Base-by-base conservation (phyloP, 768 basidiomycete genomes). In the Fibroporia radiculosa region DNA sequence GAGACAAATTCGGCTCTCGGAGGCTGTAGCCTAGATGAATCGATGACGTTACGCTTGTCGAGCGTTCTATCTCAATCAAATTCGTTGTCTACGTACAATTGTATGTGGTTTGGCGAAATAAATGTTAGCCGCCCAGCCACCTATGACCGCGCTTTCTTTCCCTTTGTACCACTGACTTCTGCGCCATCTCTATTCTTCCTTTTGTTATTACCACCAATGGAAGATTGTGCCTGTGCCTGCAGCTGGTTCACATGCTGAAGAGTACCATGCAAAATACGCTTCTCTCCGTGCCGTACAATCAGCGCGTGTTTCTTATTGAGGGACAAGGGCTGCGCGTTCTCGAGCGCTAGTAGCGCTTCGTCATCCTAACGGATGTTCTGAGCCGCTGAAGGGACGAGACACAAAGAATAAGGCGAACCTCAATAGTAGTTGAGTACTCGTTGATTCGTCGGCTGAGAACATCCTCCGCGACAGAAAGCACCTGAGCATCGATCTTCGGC, bases 231-330 rank as follows among this genome's bases (percentile, higher is more conserved):
- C 1, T 22, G 13, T 12, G 20, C 37, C 6, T 44, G 36, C 32
- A 44, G 27, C 3, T 19, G 23, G 6, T 51, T 45, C 4, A 45
- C 31, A 22, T 47, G 31, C 8, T 48, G 31, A 34, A 66, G 52
- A 0, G 62, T 48, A 1, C 50, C 53, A 2, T 54, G 56, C 43
- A 93, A 55, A 11, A 92, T 79, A 19, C 73, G 65, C 64, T 91
- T 91, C 66, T 93, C 91, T 3, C 87, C 86, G 8, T 88, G 59
- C 27, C 91, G 73, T 11, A 92, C 87, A 36, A 85, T 64, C 6
- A 82, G 57, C 1, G 91, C 90, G 47, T 80, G 69, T 47, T 67
- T 68, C 54, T 69, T 73, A 52, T 79, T 77, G 42, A 66, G 45
- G 3, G 69, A 44, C 1, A 75, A 57, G n/a, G 46, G 42, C 16